Conservation (phyloP, 192 early-diverging fungal genomes). For the Rhizophagus sp. region DNA sequence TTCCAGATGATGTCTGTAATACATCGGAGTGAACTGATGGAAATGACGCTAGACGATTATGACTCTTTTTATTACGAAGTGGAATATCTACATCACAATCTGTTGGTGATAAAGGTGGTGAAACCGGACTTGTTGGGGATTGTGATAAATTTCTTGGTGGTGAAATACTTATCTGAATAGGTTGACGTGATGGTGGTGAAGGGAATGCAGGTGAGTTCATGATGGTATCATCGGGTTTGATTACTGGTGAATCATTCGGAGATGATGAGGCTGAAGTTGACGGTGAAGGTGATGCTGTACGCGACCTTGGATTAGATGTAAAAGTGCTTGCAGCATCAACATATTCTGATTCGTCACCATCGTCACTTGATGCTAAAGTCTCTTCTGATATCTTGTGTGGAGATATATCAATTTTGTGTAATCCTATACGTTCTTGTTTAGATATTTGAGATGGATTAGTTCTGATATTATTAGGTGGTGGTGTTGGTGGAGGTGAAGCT, state of each 20-base stretch:
- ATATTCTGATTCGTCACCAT: constrained; percentile 23
- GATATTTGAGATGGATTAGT: not conserved
- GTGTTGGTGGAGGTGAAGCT: constrained; percentile 21
- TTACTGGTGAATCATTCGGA: constrained; percentile 3
- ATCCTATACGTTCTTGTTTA: not conserved
- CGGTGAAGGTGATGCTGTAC: constrained; percentile 20
- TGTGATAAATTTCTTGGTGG: not conserved
- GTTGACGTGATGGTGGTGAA: not conserved
- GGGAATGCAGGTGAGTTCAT: not conserved
- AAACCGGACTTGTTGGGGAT: not conserved
- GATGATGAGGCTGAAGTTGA: not conserved
- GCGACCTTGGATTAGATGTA: constrained; percentile 1
- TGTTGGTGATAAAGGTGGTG: constrained; percentile 13
- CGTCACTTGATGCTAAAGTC: constrained; percentile 11
- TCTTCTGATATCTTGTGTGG: not conserved
- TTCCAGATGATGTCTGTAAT: not conserved
- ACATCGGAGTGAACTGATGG: not conserved
- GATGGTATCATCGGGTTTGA: constrained; percentile 23
- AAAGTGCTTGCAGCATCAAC: constrained; percentile 16
- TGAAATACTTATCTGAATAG: not conserved
- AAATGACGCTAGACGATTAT: not conserved
- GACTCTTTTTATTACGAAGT: not conserved
- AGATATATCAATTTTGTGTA: constrained; percentile 6
- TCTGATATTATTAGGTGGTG: constrained; percentile 7
- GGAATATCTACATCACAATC: not conserved